Evolutionary conservation across 2,329 filamentous ascomycete species (phyloP).

Genomic region (Apiospora phragmitis): DNA sequence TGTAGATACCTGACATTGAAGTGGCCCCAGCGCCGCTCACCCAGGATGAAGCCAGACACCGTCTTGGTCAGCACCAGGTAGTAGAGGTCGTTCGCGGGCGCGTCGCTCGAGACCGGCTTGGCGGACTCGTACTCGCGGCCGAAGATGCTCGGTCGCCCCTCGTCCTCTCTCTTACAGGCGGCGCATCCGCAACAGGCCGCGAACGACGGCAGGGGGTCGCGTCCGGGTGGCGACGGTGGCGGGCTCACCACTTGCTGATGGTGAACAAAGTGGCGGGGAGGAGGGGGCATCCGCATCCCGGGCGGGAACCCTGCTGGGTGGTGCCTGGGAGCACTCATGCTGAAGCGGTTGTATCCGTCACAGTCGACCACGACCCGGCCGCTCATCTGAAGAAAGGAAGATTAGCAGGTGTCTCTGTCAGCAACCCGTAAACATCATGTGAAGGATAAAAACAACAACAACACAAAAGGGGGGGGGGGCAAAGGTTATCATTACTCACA

Average conservation of each 20-base stretch:
- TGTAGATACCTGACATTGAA: slow-evolving; percentile 45
- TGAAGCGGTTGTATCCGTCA: slow-evolving; percentile 40
- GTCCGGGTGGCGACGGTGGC: slow-evolving; percentile 18
- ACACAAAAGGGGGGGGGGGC: too few species aligned
- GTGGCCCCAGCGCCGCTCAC: slow-evolving; percentile 45
- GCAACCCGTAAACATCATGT: neutral
- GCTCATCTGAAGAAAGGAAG: slow-evolving; percentile 27
- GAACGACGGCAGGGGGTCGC: slow-evolving; percentile 42
- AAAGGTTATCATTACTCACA: slow-evolving; percentile 14
- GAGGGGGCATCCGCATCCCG: neutral
- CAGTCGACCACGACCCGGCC: slow-evolving; percentile 46
- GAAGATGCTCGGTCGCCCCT: slow-evolving; percentile 33
- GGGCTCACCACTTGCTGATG: neutral
- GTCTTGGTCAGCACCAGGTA: slow-evolving; percentile 43
- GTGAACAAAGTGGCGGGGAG: neutral
- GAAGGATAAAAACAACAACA: neutral
- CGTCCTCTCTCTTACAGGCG: slow-evolving; percentile 31
- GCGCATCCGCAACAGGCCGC: slow-evolving; percentile 43
- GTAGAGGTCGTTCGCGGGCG: slow-evolving; percentile 44
- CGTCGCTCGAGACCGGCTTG: slow-evolving; percentile 34
- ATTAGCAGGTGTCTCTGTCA: neutral
- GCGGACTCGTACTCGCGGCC: slow-evolving; percentile 40
- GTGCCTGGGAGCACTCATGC: slow-evolving; percentile 26
- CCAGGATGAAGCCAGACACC: slow-evolving; percentile 48
- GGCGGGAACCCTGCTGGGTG: slow-evolving; percentile 7